Evolutionary conservation across 2,329 filamentous ascomycete genomes (phyloP), one percentile per base, ranked within the genome.

Genomic region (Trichophyton benhamiae): DNA sequence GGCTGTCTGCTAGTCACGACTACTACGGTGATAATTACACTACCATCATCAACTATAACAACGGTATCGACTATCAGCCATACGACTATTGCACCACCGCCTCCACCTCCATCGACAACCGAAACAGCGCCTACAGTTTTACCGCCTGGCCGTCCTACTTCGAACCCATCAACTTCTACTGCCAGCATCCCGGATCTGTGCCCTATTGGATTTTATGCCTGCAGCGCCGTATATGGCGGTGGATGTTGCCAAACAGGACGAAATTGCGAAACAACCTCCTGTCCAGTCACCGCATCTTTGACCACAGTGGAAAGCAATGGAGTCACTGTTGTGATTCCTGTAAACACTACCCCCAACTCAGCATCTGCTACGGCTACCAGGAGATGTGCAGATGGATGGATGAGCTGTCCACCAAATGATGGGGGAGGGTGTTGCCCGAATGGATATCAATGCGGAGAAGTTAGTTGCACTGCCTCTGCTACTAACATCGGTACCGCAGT

Each of bases 181-280:
- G 64, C 68, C 57, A 70, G 66, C 3, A 66, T 69, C 15, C 78
- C 65, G 38, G 68, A 72, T 7, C 69, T 81, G 67, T 97, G 92
- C 68, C 92, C 92, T 0, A 91, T 87, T 0, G 91, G 91, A 1
- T 97, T 91, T 78, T 97, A 97, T 73, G 87, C 89, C 58, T 97
- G 92, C 74, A 83, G 86, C 1, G 92, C 92, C 1, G 85, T 85
- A 63, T 89, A 91, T 63, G 78, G 82, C 1, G 90, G 88, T 13
- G 90, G 90, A 20, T 97, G 92, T 77, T 97, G 92, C 75, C 87
- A 88, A 62, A 91, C 89, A 0, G 91, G 90, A 1, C 84, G 91
- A 20, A 83, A 95, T 75, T 97, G 92, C 75, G 83, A 87, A 63
- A 87, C 85, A 0, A 88, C 87, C 0, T 88, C 87, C 5, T 97